These are phyloP conservation scores for Penicillium canariense DNA, from an alignment of 495 filamentous ascomycete genomes.

Conservation along the genomic window DNA sequence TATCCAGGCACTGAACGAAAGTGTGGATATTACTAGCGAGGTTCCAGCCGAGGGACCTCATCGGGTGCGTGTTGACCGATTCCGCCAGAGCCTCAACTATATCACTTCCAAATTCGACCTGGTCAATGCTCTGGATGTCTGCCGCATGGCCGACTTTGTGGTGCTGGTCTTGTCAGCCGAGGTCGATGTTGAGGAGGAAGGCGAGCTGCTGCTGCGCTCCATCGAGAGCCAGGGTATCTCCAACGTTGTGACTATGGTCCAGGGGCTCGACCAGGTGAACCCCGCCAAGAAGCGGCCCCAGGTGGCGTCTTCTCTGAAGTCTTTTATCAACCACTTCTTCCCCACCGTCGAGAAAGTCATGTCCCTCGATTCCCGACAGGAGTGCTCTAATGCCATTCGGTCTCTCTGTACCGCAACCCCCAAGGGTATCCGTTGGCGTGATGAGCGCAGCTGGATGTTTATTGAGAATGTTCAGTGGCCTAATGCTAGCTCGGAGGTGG, in stretches of 20 bases:
- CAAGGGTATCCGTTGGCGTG: slow-evolving; percentile 90
- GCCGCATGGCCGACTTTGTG: slow-evolving; percentile 85
- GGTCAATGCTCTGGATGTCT: slow-evolving; percentile 75
- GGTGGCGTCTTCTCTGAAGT: slow-evolving; percentile 75
- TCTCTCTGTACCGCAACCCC: slow-evolving; percentile 86
- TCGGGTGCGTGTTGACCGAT: slow-evolving; percentile 74
- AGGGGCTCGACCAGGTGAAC: slow-evolving; percentile 73
- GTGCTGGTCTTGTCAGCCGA: slow-evolving; percentile 77
- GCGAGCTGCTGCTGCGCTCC: slow-evolving; percentile 76
- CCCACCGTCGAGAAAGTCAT: slow-evolving; percentile 83
- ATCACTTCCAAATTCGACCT: slow-evolving; percentile 69
- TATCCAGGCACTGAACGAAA: slow-evolving; percentile 67
- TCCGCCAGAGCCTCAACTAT: slow-evolving; percentile 90
- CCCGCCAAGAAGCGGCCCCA: slow-evolving; percentile 73
- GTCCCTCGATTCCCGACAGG: slow-evolving; percentile 79
- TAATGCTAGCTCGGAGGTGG: slow-evolving; percentile 42
- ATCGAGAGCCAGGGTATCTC: slow-evolving; percentile 94
- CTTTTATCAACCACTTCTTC: slow-evolving; percentile 91
- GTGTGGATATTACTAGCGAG: slow-evolving; percentile 73
- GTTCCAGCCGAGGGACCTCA: slow-evolving; percentile 55
- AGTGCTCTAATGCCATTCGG: slow-evolving; percentile 84
- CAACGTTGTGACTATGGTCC: slow-evolving; percentile 75
- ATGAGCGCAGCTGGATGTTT: slow-evolving; percentile 91
- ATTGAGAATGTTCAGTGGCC: slow-evolving; percentile 77
- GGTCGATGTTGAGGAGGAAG: slow-evolving; percentile 76